These are phyloP conservation scores for Rutidosis leptorrhynchoides DNA, from an alignment of 129 eudicot genomes.

Conservation along the genomic window DNA sequence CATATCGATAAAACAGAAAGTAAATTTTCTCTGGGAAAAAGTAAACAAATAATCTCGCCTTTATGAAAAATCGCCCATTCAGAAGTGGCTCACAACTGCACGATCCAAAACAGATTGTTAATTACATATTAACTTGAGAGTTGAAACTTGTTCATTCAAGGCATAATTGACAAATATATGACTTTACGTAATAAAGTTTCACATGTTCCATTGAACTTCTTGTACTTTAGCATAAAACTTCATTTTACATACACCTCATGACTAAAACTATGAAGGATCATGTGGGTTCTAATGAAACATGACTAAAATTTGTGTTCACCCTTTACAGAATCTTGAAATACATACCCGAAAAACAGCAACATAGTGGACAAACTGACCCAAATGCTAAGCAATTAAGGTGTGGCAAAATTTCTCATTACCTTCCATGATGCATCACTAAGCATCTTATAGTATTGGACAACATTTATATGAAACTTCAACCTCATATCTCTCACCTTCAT, in stretches of 20 bases:
- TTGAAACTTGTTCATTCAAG: conserved; percentile 8
- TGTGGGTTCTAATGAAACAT: too few relatives aligned
- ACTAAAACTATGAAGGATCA: too few relatives aligned
- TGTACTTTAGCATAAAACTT: too few relatives aligned
- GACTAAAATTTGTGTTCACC: too few relatives aligned
- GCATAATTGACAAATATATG: background rate
- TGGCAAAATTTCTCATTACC: too few relatives aligned
- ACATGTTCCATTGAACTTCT: too few relatives aligned
- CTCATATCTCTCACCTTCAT: conserved; percentile 90
- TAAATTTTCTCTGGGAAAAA: too few relatives aligned
- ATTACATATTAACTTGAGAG: conserved; percentile 6
- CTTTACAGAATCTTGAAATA: too few relatives aligned
- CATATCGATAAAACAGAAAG: background rate
- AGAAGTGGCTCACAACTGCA: conserved; percentile 98
- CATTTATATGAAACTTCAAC: conserved; percentile 81
- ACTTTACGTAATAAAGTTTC: background rate
- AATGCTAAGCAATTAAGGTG: too few relatives aligned
- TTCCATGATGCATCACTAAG: conserved; percentile 86
- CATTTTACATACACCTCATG: too few relatives aligned
- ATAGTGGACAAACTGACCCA: too few relatives aligned
- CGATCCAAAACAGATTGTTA: conserved; percentile 16
- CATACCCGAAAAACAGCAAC: too few relatives aligned
- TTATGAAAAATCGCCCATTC: conserved; percentile 89
- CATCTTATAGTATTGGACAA: conserved; percentile 46
- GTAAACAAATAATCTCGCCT: conserved; percentile 43